Conservation (phyloP, 305 asterid species). For the Rubia occidens region DNA sequence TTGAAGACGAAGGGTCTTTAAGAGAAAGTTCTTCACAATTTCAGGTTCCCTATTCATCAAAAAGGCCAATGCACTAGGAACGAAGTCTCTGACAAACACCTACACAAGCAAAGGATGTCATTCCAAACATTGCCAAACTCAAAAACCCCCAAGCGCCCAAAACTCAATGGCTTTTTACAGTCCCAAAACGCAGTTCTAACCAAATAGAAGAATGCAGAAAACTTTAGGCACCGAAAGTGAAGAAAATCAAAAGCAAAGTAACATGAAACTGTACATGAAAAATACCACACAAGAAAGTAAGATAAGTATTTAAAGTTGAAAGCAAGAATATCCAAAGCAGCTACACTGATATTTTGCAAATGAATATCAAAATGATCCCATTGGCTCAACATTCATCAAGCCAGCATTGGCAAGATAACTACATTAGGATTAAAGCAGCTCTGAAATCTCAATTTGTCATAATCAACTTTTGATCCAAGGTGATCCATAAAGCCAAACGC, state of each 20-base stretch:
- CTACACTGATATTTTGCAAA: neutral
- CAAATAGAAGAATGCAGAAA: neutral
- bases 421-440: neutral
- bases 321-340: neutral
- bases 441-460: neutral
- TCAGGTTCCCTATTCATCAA: constrained; percentile 81
- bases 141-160: neutral
- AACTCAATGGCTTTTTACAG: neutral
- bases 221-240: neutral
- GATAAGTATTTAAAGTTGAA: no score
- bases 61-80: constrained; percentile 75
- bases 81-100: constrained; percentile 86
- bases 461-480: neutral
- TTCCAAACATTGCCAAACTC: neutral
- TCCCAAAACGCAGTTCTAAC: neutral
- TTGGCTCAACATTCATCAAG: neutral
- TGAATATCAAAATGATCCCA: neutral
- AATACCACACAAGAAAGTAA: neutral
- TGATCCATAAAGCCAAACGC: neutral
- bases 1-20: constrained; percentile 78
- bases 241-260: neutral
- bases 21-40: constrained; percentile 57
- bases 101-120: constrained; percentile 22
- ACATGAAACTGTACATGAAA: neutral
- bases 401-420: neutral